Evolutionary conservation across 768 basidiomycete species (phyloP), one percentile per base, ranked within the genome.

Genomic region (Suillus lakei): DNA sequence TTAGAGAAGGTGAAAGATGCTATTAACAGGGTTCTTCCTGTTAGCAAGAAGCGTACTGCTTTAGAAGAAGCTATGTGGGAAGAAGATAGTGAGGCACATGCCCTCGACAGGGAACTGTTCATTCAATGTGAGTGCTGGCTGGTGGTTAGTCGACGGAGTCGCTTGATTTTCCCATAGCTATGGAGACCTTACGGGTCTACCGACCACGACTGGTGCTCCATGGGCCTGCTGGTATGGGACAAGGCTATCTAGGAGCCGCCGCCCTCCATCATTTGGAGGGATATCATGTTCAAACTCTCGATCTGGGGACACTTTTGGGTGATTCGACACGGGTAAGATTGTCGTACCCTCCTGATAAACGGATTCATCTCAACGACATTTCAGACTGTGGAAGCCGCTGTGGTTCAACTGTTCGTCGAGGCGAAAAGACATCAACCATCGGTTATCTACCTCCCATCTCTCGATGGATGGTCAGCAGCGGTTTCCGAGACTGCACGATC

Each of bases 401-500:
- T 98, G 62, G 95, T 98, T 5, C 96, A 99, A 70, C 83, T 98
- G 21, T 98, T 99, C 72, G 85, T 96, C 26, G 98, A 99, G 76
- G 98, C 97, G 1, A 99, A 98, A 74, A 89, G 97, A 32, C 94
- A 98, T 74, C 96, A 97, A 70, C 98, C 98, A 0, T 96, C 95
- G 0, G 91, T 99, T 43, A 86, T 99, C 56, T 99, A 96, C 76
- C 93, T 99, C 36, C 97, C 97, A 0, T 92, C 94, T 1, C 85
- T 99, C 7, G 72, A 87, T 1, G 86, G 90, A 1, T 99, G 96
- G 96, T 92, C 91, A 68, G 82, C 88, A 1, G 88, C 95, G 3
- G 86, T 99, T 28, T 86, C 91, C 1, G 96, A 98, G 69, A 90
- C 91, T 0, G 85, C 95, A 0, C 85, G 95, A 12, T 85, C 91